Base-by-base conservation (phyloP, 345 rosid genomes). In the Zanthoxylum bungeanum region DNA sequence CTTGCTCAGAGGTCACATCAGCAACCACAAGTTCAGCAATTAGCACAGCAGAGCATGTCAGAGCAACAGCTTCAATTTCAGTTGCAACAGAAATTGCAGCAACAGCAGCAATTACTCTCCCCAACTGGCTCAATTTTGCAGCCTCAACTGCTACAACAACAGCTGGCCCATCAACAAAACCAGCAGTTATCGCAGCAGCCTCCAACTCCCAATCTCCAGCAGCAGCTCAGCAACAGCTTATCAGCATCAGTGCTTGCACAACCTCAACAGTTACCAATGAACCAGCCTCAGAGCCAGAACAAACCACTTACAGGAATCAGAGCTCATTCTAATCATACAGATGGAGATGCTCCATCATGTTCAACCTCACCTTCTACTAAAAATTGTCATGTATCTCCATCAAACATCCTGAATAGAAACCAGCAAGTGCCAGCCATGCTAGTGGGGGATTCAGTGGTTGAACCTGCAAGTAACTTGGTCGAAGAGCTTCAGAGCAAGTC, bases 331-430 rank as follows among this genome's bases (percentile, higher is more conserved):
- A 83, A 83, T 49, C 82, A 86, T 58, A 90, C 97, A 7, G 98
- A 92, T 74, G 95, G 92, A 75, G 99, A 95, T 64, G 89, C 91
- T 69, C 99, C 99, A 72, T 92, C 99, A 53, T 95, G 96, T 82
- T 90, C 97, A 61, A 92, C 97, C 75, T 95, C 99, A 17, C 99
- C 99, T 64, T 95, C 98, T 42, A 81, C 99, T 64, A 89, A 91
- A 72, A 95, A 88, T 78, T 92, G 90, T 80, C 95, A 89, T 75
- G 70, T 90, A 78, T 83, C 89, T 9, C 83, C 90, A 10, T 79
- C 92, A 58, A 80, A 75, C 74, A 89, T 95, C 68, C 83, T 85
- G 44, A 85, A 78, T 82, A 89, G 89, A 80, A 85, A 80, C 76
- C 97, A 86, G 79, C 86, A 81, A 55, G 81, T 76, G 19, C 91